phyloP scores from a whole-genome alignment of 345 rosid genomes.

The rapeseed (Brassica napus) region Da-Ae NC_063448.1:51837001-51837500 shows the following conservation, averaged over 20 bases:
- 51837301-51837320: not conserved
- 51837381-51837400: not conserved
- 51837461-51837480: not conserved
- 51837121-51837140: not conserved
- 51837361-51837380: not conserved
- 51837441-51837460: not conserved
- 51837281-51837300: not conserved
- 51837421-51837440: not conserved
- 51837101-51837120: not conserved
- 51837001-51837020: not conserved
- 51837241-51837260: not conserved
- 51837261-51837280: not conserved
- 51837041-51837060: not conserved
- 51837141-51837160: not conserved
- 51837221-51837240: not conserved
- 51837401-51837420: not conserved
- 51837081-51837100: not conserved
- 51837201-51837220: not conserved
- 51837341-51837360: not conserved
- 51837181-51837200: not conserved
- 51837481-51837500: not conserved
- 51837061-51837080: not conserved
- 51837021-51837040: not conserved
- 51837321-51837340: not conserved
- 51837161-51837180: not conserved